Percentiles rank a stretch among this genome's conserved stretches.
Evolutionary conservation across 1,284 basidiomycete species (phyloP).

Genomic region (Marasmius tenuissimus): DNA sequence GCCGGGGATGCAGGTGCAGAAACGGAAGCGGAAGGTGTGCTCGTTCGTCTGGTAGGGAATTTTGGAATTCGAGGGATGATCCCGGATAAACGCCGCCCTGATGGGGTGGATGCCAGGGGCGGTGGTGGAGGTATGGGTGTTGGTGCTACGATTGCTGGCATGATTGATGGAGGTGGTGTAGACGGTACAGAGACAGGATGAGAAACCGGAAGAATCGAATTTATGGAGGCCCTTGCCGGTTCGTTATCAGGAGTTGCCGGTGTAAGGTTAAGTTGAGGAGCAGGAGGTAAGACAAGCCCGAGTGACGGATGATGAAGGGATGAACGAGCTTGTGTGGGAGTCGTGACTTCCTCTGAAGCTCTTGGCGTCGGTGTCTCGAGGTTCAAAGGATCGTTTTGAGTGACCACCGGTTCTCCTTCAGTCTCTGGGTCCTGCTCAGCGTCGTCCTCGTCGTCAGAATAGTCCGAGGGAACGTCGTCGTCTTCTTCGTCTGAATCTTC

Average conservation of each 20-base stretch:
- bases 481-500: conserved; percentile 2
- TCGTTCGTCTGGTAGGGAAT: background rate
- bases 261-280: conserved; percentile 19
- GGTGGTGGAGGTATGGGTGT: background rate
- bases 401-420: conserved; percentile 30
- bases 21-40: background rate
- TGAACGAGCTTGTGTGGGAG: background rate
- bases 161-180: background rate
- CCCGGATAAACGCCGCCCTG: background rate
- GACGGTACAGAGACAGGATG: background rate
- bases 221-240: background rate
- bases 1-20: too few relatives aligned
- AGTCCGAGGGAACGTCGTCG: conserved; percentile 15
- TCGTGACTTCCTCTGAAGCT: background rate
- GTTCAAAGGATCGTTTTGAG: conserved; percentile 17
- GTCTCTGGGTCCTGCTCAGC: conserved; percentile 16
- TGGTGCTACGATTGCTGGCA: background rate
- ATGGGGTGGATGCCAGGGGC: background rate
- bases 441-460: conserved; percentile 8
- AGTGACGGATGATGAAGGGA: background rate
- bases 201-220: background rate
- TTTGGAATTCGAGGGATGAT: conserved; percentile 1
- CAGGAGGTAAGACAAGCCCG: conserved; percentile 13
- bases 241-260: conserved; percentile 14
- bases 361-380: background rate